Evolutionary conservation across 495 filamentous ascomycete genomes (phyloP).

Genomic region (Neurospora hispaniola): DNA sequence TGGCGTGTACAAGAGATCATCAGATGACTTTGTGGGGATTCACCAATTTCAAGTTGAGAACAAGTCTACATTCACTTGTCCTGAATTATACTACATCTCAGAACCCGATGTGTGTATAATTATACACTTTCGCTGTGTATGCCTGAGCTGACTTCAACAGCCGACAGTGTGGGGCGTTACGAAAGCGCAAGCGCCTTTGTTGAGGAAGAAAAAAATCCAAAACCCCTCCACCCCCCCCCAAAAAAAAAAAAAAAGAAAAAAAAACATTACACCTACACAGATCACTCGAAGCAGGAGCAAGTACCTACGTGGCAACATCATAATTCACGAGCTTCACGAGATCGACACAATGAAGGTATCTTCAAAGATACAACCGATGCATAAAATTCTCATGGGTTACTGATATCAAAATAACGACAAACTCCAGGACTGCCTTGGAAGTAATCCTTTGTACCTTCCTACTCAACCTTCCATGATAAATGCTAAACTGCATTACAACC

Average conservation of each 20-base stretch:
- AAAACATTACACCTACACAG: no score
- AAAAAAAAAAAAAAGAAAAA: no score
- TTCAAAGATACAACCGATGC: neutral
- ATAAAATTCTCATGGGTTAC: neutral
- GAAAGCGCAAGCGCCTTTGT: neutral
- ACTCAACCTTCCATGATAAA: neutral
- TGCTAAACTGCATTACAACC: neutral
- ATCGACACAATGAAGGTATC: neutral
- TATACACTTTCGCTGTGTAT: neutral
- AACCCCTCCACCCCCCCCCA: no score
- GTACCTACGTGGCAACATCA: no score
- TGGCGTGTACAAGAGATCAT: neutral
- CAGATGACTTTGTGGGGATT: no score
- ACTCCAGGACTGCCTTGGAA: neutral
- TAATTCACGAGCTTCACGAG: neutral
- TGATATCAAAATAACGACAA: neutral
- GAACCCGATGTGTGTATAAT: no score
- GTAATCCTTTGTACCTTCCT: neutral
- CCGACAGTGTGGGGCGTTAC: neutral
- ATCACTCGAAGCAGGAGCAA: no score
- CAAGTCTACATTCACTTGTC: no score
- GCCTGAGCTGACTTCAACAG: neutral
- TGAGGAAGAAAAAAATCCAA: no score
- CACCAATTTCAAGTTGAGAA: no score
- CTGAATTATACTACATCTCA: no score